Conservation (phyloP, 2,329 filamentous ascomycete species). For the Chaetomium sp. region DNA sequence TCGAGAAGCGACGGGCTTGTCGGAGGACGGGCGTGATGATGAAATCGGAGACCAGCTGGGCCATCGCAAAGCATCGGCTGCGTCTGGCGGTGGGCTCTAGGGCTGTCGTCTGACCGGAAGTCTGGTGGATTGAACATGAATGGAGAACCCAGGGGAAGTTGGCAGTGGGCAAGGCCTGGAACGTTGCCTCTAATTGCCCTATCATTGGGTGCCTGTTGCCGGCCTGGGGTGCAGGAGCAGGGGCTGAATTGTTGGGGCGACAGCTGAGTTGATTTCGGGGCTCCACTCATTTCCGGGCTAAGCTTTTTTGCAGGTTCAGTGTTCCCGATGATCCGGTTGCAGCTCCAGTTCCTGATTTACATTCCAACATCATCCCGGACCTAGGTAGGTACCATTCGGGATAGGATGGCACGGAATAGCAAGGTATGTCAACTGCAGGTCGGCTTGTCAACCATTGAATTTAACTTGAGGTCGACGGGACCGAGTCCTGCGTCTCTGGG, state of each 20-base stretch:
- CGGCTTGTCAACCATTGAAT: no score
- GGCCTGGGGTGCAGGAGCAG: slow-evolving; percentile 4
- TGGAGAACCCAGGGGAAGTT: background rate
- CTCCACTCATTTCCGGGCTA: background rate
- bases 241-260: background rate
- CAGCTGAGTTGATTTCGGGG: background rate
- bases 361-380: no score
- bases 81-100: slow-evolving; percentile 6
- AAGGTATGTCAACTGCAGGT: no score
- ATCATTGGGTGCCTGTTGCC: slow-evolving; percentile 15
- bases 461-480: no score
- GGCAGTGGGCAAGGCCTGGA: slow-evolving; percentile 1
- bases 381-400: no score
- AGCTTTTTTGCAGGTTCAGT: background rate
- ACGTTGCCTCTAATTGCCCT: background rate
- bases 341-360: background rate
- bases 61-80: slow-evolving; percentile 48
- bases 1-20: slow-evolving; percentile 65
- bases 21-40: slow-evolving; percentile 67
- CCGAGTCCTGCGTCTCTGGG: no score
- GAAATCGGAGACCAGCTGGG: slow-evolving; percentile 65
- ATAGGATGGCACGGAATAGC: no score
- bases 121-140: slow-evolving; percentile 2
- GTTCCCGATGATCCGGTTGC: background rate
- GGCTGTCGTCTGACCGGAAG: background rate